Conservation (phyloP, 163 green algal genomes). For the Picocystis sp. region DNA sequence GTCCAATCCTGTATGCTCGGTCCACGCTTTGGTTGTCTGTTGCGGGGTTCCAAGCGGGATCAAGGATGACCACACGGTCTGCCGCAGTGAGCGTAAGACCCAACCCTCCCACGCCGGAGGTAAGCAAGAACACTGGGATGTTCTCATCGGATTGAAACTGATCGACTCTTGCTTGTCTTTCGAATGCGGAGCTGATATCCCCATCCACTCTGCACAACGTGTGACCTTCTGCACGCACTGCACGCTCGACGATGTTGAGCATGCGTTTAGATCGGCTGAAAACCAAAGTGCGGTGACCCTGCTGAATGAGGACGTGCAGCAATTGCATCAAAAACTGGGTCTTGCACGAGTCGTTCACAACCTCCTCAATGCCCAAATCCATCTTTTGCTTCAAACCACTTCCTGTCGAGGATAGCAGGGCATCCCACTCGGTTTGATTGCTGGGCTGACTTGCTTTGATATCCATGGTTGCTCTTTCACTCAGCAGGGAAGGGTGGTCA, state of each 20-base stretch:
- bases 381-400: conserved; percentile 6
- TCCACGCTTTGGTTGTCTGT: conserved; percentile 79
- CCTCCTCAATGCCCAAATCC: conserved; percentile 9
- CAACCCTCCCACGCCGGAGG: conserved; percentile 70
- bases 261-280: conserved; percentile 80
- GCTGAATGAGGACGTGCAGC: conserved; percentile 24
- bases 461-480: conserved; percentile 21
- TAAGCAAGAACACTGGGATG: conserved; percentile 84
- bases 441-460: background rate
- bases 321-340: conserved; percentile 44
- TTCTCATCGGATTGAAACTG: conserved; percentile 19
- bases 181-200: conserved; percentile 30
- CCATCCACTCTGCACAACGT: conserved; percentile 66
- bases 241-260: conserved; percentile 69
- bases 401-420: background rate
- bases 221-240: conserved; percentile 22
- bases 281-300: conserved; percentile 71
- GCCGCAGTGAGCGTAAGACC: conserved; percentile 83
- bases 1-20: conserved; percentile 79
- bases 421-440: background rate
- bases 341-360: conserved; percentile 57
- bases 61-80: conserved; percentile 77
- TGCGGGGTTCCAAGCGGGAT: conserved; percentile 83
- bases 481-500: conserved; percentile 70
- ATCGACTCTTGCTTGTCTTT: conserved; percentile 28